Percentiles rank a stretch among this genome's conserved stretches.
Evolutionary conservation across 2,329 filamentous ascomycete species (phyloP).

Genomic region (Helicocarpus griseus): DNA sequence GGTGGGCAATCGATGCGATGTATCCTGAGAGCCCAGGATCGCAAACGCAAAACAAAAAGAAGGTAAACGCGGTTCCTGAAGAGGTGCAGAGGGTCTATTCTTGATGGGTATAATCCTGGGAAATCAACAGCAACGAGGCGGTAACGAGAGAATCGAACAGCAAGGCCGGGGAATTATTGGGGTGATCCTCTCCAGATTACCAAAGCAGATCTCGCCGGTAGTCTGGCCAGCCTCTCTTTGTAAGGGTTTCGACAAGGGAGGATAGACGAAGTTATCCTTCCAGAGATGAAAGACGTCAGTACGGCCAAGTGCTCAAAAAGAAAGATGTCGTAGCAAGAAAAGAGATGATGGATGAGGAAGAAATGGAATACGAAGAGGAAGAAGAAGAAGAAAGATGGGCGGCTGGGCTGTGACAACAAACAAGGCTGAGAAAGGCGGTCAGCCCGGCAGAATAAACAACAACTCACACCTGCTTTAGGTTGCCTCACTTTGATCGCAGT

Average conservation of each 20-base stretch:
- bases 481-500: constrained; percentile 19
- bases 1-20: constrained; percentile 13
- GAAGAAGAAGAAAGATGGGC: neutral
- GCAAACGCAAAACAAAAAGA: neutral
- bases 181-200: constrained; percentile 1
- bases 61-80: neutral
- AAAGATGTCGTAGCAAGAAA: neutral
- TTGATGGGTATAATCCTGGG: neutral
- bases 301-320: neutral
- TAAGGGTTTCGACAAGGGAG: neutral
- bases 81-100: neutral
- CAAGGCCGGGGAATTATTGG: neutral
- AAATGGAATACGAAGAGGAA: neutral
- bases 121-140: neutral
- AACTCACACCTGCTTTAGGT: neutral
- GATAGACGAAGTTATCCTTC: neutral
- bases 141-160: neutral
- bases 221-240: neutral
- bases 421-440: constrained; percentile 6
- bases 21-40: neutral
- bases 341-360: neutral
- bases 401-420: neutral
- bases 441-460: constrained; percentile 7
- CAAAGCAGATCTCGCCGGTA: neutral
- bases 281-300: neutral